Conservation (phyloP, 2,329 filamentous ascomycete species). For the Fonsecaea pedrosoi region DNA sequence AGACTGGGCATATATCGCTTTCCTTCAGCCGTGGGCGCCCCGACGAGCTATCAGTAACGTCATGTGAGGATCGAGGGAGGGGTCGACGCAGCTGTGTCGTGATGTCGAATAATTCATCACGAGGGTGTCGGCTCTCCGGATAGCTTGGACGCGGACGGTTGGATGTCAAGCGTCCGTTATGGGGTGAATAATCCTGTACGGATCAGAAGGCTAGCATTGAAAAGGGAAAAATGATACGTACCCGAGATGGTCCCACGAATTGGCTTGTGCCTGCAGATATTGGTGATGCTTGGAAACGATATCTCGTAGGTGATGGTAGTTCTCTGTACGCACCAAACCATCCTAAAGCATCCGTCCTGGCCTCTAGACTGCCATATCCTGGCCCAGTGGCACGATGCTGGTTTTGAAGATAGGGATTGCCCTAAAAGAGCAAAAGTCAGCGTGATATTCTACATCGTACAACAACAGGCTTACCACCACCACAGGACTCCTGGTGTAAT, state of each 20-base stretch:
- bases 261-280: not conserved
- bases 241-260: slow-evolving; percentile 19
- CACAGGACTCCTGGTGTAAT: not conserved
- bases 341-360: slow-evolving; percentile 11
- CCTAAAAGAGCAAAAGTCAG: slow-evolving; percentile 8
- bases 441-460: too few species aligned
- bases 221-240: slow-evolving; percentile 7
- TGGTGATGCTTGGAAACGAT: slow-evolving; percentile 22
- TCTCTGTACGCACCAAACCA: slow-evolving; percentile 21
- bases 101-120: slow-evolving; percentile 23
- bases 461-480: slow-evolving; percentile 6
- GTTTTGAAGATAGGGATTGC: slow-evolving; percentile 11
- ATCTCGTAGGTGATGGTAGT: slow-evolving; percentile 15
- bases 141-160: slow-evolving; percentile 26
- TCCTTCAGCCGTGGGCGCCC: slow-evolving; percentile 46
- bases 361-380: slow-evolving; percentile 14
- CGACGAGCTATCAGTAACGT: slow-evolving; percentile 29
- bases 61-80: slow-evolving; percentile 23
- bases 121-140: slow-evolving; percentile 27
- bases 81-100: slow-evolving; percentile 11
- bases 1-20: slow-evolving; percentile 56
- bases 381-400: slow-evolving; percentile 16
- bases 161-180: slow-evolving; percentile 15
- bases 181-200: slow-evolving; percentile 18
- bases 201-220: slow-evolving; percentile 7